A percentile compares a stretch with the other conserved stretches of the same genome.
phyloP scores from a whole-genome alignment of 2,329 filamentous ascomycete species.

The Scytalidium sp. region DNA sequence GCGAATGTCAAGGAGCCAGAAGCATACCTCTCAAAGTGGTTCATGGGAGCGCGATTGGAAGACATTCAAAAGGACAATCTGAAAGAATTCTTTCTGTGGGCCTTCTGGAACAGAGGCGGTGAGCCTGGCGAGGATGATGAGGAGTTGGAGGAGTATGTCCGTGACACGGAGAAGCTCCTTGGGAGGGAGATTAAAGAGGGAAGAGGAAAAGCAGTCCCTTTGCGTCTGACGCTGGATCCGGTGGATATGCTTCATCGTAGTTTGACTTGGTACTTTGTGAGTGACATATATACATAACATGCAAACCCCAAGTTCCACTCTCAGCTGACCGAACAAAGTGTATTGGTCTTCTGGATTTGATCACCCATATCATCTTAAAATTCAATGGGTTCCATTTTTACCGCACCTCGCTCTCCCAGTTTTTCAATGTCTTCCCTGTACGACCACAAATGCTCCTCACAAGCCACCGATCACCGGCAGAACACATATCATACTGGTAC shows the following conservation, averaged over 20 bases:
- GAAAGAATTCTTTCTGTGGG: constrained; percentile 60
- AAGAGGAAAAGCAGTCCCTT: constrained; percentile 46
- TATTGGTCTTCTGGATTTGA: constrained; percentile 30
- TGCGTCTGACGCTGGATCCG: constrained; percentile 56
- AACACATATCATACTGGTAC: constrained; percentile 52
- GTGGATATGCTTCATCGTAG: constrained; percentile 55
- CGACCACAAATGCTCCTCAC: constrained; percentile 43
- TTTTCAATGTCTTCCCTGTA: constrained; percentile 46
- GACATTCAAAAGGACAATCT: constrained; percentile 58
- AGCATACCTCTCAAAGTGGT: constrained; percentile 55
- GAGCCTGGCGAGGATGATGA: constrained; percentile 42
- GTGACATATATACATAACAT: constrained; percentile 15
- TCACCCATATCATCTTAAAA: constrained; percentile 32
- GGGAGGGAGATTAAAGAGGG: constrained; percentile 48
- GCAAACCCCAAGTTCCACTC: neutral
- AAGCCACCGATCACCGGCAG: constrained; percentile 37
- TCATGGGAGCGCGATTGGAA: constrained; percentile 45
- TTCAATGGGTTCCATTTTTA: constrained; percentile 46
- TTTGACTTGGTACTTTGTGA: constrained; percentile 54
- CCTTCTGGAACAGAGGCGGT: constrained; percentile 48
- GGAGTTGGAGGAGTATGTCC: constrained; percentile 54
- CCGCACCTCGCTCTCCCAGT: constrained; percentile 34
- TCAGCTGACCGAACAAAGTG: constrained; percentile 15
- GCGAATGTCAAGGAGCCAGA: constrained; percentile 49
- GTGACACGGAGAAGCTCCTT: constrained; percentile 47